Evolutionary conservation across 306 rosid species (phyloP).

Genomic region (Glycine latifolia): DNA sequence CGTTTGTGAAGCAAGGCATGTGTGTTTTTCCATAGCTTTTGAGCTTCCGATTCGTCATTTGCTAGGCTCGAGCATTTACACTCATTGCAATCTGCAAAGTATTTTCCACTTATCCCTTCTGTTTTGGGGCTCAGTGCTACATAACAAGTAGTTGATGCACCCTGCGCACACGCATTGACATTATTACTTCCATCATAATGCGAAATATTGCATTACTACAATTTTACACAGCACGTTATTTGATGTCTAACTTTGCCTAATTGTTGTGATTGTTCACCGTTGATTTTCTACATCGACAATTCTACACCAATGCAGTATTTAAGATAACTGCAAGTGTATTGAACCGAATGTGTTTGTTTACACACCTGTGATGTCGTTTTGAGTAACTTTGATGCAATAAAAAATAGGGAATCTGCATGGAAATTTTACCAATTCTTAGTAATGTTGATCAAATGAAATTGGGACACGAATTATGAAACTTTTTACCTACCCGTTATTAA

Average conservation of each 20-base stretch:
- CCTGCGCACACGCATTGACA: slow-evolving; percentile 51
- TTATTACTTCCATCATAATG: too few relatives aligned
- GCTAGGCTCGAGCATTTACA: slow-evolving; percentile 74
- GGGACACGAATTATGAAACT: not conserved
- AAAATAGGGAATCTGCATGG: slow-evolving; percentile 84
- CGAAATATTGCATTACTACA: too few relatives aligned
- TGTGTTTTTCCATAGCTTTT: slow-evolving; percentile 76
- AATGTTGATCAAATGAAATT: slow-evolving; percentile 16
- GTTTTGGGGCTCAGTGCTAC: slow-evolving; percentile 76
- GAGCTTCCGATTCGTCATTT: slow-evolving; percentile 80
- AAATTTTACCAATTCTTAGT: slow-evolving; percentile 29
- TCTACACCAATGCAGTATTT: too few relatives aligned
- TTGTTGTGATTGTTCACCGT: too few relatives aligned
- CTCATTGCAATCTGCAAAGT: slow-evolving; percentile 88
- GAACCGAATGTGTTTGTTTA: not conserved
- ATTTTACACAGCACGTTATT: too few relatives aligned
- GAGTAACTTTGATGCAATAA: slow-evolving; percentile 90
- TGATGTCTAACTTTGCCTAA: too few relatives aligned
- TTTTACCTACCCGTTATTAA: slow-evolving; percentile 62
- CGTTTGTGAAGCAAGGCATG: slow-evolving; percentile 63
- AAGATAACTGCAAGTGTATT: not conserved
- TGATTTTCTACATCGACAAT: too few relatives aligned
- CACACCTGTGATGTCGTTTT: slow-evolving; percentile 86
- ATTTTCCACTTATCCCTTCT: slow-evolving; percentile 80
- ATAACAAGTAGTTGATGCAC: slow-evolving; percentile 91